Conservation (phyloP, 2,329 filamentous ascomycete genomes). For the Dothidotthia symphoricarpi region DNA sequence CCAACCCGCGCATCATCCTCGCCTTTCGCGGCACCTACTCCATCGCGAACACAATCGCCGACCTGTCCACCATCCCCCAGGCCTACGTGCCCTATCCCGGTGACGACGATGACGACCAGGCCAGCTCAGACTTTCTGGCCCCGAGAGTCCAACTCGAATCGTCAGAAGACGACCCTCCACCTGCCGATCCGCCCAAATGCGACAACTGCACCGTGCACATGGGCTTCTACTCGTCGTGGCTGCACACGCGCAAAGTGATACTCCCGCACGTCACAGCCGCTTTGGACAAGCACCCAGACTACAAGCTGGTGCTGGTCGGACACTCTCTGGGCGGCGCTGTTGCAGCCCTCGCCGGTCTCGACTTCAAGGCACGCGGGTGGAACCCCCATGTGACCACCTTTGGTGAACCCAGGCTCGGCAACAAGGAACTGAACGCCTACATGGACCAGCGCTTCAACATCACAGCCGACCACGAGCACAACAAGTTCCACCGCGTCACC, state of each 20-base stretch:
- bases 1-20: slow-evolving; percentile 67
- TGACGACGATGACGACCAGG: slow-evolving; percentile 44
- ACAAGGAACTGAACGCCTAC: slow-evolving; percentile 53
- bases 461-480: slow-evolving; percentile 16
- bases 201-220: slow-evolving; percentile 87
- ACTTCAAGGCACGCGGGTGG: slow-evolving; percentile 76
- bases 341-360: slow-evolving; percentile 79
- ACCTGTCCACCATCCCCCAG: slow-evolving; percentile 85
- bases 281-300: slow-evolving; percentile 62
- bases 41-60: slow-evolving; percentile 83
- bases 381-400: slow-evolving; percentile 81
- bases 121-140: slow-evolving; percentile 27
- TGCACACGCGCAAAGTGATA: slow-evolving; percentile 67
- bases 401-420: slow-evolving; percentile 73
- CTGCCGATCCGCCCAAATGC: slow-evolving; percentile 57
- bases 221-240: slow-evolving; percentile 86
- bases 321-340: slow-evolving; percentile 93
- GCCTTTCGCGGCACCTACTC: slow-evolving; percentile 96
- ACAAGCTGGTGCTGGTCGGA: slow-evolving; percentile 75
- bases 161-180: slow-evolving; percentile 19
- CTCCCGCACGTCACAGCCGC: slow-evolving; percentile 64
- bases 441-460: slow-evolving; percentile 54
- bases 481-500: slow-evolving; percentile 72
- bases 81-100: slow-evolving; percentile 84
- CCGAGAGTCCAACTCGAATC: slow-evolving; percentile 12